Conservation (phyloP, 2,329 filamentous ascomycete species). For the Dendryphion nanum region DNA sequence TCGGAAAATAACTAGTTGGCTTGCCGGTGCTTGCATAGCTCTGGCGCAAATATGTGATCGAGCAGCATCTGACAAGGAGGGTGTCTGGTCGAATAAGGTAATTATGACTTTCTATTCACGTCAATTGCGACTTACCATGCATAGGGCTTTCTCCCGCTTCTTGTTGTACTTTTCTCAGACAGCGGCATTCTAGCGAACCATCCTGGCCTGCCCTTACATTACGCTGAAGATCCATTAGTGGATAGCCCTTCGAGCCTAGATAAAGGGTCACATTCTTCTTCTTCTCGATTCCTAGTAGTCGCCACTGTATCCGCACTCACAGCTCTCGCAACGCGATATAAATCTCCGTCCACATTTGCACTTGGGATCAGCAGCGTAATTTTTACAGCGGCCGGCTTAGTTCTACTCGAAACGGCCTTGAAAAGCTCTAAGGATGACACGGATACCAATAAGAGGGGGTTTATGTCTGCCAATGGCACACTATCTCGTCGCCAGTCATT, state of each 20-base stretch:
- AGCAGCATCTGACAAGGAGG: constrained; percentile 42
- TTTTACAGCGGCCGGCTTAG: constrained; percentile 40
- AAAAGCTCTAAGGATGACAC: constrained; percentile 22
- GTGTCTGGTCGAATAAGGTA: constrained; percentile 49
- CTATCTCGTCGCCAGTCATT: constrained; percentile 22
- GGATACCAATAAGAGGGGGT: constrained; percentile 23
- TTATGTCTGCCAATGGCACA: constrained; percentile 37
- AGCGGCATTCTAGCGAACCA: constrained; percentile 24
- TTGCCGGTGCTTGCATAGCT: constrained; percentile 43
- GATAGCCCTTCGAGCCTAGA: constrained; percentile 16
- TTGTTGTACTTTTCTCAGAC: constrained; percentile 30
- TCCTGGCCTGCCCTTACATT: constrained; percentile 21
- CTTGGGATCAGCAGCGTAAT: constrained; percentile 45
- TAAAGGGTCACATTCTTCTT: constrained; percentile 12
- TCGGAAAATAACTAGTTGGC: constrained; percentile 34
- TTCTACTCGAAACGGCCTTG: constrained; percentile 40
- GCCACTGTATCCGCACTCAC: constrained; percentile 36
- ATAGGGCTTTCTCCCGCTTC: constrained; percentile 36
- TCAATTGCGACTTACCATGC: constrained; percentile 5
- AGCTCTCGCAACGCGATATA: constrained; percentile 33
- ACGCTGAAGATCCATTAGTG: constrained; percentile 18
- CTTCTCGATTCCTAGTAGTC: constrained; percentile 31
- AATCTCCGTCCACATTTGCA: constrained; percentile 34
- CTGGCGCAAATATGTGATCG: constrained; percentile 45
- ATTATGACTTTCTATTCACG: not conserved